Evolutionary conservation across 2,329 filamentous ascomycete genomes (phyloP), one percentile per base, ranked within the genome.

Genomic region (Macrophomina pseudophaseolina): DNA sequence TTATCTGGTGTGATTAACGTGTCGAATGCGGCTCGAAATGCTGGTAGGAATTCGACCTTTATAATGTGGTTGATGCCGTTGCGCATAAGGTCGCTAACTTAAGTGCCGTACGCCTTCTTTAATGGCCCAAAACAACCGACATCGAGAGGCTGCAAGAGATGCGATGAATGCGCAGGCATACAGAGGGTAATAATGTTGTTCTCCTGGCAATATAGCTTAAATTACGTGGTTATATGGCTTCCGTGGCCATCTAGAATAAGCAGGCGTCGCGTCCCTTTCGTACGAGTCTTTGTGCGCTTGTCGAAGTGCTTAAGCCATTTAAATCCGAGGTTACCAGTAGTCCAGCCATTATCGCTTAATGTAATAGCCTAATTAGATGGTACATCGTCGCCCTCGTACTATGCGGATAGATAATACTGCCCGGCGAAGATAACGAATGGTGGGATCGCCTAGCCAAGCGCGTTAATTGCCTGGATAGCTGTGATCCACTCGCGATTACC

Each of bases 371-470:
- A 65, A n/a, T 54, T 6, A 30, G 14, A 11, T n/a, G 33, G 51
- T 32, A 28, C 23, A 23, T 23, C 23, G 23, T 23, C 23, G 28
- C 23, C 54, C 56, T 33, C 68, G 49, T 75, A 76, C 72, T 66
- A 76, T 53, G 63, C 68, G 42, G 67, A 44, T 46, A 70, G 68
- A 63, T 73, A 59, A 64, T 66, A 42, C 63, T 71, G 65, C 12
- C 63, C 70, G 67, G 46, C 44, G 18, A 75, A 66, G 58, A 74
- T 73, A 18, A 75, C 69, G 32, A 71, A 70, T 30, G 65, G 70
- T 23, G 68, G 72, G 33, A 74, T 65, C 48, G 42, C 64, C 66
- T 49, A 74, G n/a, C 71, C 68, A 5, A 28, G n/a, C 35, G 35
- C 35, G 35, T 38, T 38, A 11, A 38, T 38, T 7, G 7, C 35